Evolutionary conservation across 192 early-diverging fungal genomes (phyloP), one percentile per base, ranked within the genome.

Genomic region (Jimgerdemannia lactiflua): DNA sequence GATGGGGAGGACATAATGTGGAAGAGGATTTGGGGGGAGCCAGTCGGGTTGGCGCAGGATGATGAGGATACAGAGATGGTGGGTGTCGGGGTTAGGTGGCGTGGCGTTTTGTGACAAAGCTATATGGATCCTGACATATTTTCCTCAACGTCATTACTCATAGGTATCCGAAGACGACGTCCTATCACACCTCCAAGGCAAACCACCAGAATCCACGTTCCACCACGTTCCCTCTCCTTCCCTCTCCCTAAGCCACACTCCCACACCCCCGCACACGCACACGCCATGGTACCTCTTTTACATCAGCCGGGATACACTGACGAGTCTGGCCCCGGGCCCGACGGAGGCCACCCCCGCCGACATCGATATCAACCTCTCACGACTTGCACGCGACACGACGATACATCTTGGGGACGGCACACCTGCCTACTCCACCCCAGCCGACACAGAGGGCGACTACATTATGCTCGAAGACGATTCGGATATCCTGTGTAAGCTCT

Each of bases 261-360:
- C 49, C 8, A 14, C 49, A 6, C 2, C 49, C 8, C 8, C 14
- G 14, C 49, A 10, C 49, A 14, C 49, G 6, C 49, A 68, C 18
- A 19, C 19, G 6, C 67, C 67, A 9, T 68, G 67, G 67, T 68
- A 68, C 19, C 67, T 68, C 18, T 68, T 68, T 19, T 68, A 68
- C 40, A 68, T 41, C 2, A 68, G 19, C 19, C 40, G 19, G 7
- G 67, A 41, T 68, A 8, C 67, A 14, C 40, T 41, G 18, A 68
- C 29, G 8, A 68, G 9, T 9, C 9, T 9, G 19, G 29, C 67
- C 6, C 67, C 67, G 67, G 9, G 2, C 40, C 67, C 8, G 18
- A 68, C 29, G 29, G 19, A 29, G 29, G 29, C 29, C 0, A 7
- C 19, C 29, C 67, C 40, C 18, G 40, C 18, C 8, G 9, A 68